Base-by-base conservation (phyloP, 306 rosid genomes). In the Quercus glauca region DNA sequence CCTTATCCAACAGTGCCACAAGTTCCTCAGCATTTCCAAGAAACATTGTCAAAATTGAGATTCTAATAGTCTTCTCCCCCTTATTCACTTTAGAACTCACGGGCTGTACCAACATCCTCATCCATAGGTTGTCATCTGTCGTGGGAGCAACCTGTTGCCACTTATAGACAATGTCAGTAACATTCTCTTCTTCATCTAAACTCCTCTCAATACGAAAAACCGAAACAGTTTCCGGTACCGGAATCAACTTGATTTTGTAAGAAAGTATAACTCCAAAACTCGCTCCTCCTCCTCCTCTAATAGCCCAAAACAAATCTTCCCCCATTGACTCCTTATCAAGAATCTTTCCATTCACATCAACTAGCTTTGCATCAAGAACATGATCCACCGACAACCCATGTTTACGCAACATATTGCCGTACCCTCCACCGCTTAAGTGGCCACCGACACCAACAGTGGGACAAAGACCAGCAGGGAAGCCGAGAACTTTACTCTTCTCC, bases 371-470 rank as follows among this genome's bases (percentile, higher is more conserved):
- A 68, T 92, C 97, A 25, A 90, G 23, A 10, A 94, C 75, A 53
- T 92, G 67, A 53, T 94, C 98, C 13, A 88, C 82, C 0, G 98
- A 80, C 6, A 94, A 57, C 5, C 97, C 97, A 61, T 82, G 73
- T 74, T 88, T 91, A 49, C 97, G 88, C 23, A 94, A 13, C 91
- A 94, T 73, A 56, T 78, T 88, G 0, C 97, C 97, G 41, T 94
- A 94, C 8, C 98, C 98, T 59, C 97, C 97, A 5, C 97, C 94
- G 73, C 87, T 88, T 31, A 94, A 21, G 35, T 94, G 97, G 10
- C 98, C 97, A 6, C 98, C 98, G 10, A 86, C 88, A 20, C 94
- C 98, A 1, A 94, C 93, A 1, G 94, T 91, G 10, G 89, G 90
- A 18, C 97, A 89, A 19, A 89, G 68, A 41, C 98, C 94, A 0